These are phyloP conservation scores for Chenopodium formosanum DNA, from an alignment of 148 eudicot species.

Conservation along the genomic window DNA sequence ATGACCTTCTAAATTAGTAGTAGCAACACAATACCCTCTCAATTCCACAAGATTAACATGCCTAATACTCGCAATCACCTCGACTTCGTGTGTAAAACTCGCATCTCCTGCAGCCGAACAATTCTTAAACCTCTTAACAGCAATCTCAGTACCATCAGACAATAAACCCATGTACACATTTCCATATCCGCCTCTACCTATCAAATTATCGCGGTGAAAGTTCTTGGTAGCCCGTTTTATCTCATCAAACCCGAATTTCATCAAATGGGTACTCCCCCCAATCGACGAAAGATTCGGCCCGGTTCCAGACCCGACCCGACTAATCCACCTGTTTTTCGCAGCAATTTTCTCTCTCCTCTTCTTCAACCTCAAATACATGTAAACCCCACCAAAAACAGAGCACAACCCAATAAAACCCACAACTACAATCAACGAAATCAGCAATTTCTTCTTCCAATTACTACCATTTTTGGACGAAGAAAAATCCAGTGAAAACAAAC, in stretches of 20 bases:
- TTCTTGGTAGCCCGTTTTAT: constrained; percentile 62
- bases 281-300: constrained; percentile 38
- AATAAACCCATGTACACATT: constrained; percentile 87
- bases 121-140: constrained; percentile 88
- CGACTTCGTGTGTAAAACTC: constrained; percentile 79
- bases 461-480: not conserved
- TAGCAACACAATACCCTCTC: constrained; percentile 85
- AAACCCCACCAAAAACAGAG: constrained; percentile 30
- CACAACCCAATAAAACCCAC: constrained; percentile 34
- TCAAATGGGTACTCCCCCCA: constrained; percentile 56
- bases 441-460: constrained; percentile 21
- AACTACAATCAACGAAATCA: constrained; percentile 31
- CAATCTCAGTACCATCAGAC: constrained; percentile 68
- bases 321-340: constrained; percentile 23
- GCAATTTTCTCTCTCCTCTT: constrained; percentile 11
- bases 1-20: constrained; percentile 69
- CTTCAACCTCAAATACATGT: constrained; percentile 27
- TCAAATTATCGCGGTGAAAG: constrained; percentile 59
- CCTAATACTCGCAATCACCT: constrained; percentile 84
- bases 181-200: constrained; percentile 91
- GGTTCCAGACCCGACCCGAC: constrained; percentile 26
- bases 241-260: constrained; percentile 64
- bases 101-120: constrained; percentile 80
- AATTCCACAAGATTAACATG: constrained; percentile 87
- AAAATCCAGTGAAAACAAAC: constrained; percentile 50